Percentiles rank a stretch among this genome's conserved stretches.
phyloP scores from a whole-genome alignment of 192 early-diverging fungal genomes.

The Entomortierella parvispora region DNA sequence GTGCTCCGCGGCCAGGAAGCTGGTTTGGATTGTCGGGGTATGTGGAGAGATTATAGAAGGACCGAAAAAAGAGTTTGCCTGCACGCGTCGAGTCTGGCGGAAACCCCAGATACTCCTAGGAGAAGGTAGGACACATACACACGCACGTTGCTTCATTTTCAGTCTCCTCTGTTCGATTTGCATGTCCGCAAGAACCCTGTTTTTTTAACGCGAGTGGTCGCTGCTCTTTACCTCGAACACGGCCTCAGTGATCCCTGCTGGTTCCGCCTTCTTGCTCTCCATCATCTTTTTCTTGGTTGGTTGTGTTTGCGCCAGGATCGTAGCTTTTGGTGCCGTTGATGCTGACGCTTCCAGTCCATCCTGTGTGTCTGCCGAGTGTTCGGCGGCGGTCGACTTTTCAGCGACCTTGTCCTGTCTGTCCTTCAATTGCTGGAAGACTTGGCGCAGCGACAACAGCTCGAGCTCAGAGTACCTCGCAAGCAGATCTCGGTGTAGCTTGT shows the following conservation, averaged over 20 bases:
- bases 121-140: background rate
- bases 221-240: slow-evolving; percentile 43
- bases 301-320: background rate
- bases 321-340: background rate
- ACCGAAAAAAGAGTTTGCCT: slow-evolving; percentile 33
- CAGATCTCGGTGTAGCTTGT: slow-evolving; percentile 23
- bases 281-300: background rate
- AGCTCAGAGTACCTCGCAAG: slow-evolving; percentile 23
- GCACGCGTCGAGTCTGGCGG: slow-evolving; percentile 4
- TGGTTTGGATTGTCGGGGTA: slow-evolving; percentile 23
- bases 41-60: slow-evolving; percentile 31
- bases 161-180: background rate
- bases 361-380: background rate
- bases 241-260: slow-evolving; percentile 28
- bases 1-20: background rate
- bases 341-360: background rate
- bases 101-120: slow-evolving; percentile 30
- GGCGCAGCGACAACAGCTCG: slow-evolving; percentile 34
- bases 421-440: slow-evolving; percentile 28
- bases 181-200: background rate
- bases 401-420: slow-evolving; percentile 19
- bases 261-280: background rate
- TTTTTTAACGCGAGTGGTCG: background rate
- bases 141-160: background rate
- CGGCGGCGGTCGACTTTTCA: background rate